Conservation (phyloP, 2,329 filamentous ascomycete species). For the Zymoseptoria ardabiliae region DNA sequence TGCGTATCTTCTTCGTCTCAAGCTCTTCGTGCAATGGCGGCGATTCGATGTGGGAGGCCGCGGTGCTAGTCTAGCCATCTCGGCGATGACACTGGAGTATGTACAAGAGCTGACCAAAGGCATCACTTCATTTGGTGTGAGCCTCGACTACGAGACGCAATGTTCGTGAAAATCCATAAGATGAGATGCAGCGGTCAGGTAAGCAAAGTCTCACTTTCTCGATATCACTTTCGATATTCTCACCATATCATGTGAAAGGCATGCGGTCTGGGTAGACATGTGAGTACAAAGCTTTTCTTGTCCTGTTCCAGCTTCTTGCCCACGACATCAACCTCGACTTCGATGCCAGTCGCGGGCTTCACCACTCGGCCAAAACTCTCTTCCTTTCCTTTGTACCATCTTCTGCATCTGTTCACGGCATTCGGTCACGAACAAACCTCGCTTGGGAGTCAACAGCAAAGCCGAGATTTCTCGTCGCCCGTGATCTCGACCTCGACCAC, state of each 20-base stretch:
- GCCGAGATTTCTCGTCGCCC: neutral
- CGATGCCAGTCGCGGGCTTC: neutral
- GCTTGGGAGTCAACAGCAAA: neutral
- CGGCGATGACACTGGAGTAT: too few relatives aligned
- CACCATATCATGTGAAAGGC: neutral
- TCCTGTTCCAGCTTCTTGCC: neutral
- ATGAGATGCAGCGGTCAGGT: too few relatives aligned
- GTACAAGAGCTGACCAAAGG: too few relatives aligned
- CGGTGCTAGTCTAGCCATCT: too few relatives aligned
- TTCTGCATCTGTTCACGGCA: neutral
- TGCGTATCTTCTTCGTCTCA: too few relatives aligned
- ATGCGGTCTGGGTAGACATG: neutral
- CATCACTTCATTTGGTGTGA: too few relatives aligned
- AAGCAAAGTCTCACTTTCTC: too few relatives aligned
- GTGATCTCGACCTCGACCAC: neutral
- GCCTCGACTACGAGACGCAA: too few relatives aligned
- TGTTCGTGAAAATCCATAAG: neutral
- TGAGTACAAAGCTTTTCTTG: neutral
- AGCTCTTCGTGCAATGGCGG: too few relatives aligned
- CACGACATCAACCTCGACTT: neutral
- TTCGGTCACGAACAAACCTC: neutral
- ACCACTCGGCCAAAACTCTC: neutral
- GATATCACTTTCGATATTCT: neutral
- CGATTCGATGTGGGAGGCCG: too few relatives aligned
- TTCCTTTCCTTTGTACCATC: too few relatives aligned